Evolutionary conservation across 306 rosid genomes (phyloP), one percentile per base, ranked within the genome.

Genomic region (Prosopis cineraria): DNA sequence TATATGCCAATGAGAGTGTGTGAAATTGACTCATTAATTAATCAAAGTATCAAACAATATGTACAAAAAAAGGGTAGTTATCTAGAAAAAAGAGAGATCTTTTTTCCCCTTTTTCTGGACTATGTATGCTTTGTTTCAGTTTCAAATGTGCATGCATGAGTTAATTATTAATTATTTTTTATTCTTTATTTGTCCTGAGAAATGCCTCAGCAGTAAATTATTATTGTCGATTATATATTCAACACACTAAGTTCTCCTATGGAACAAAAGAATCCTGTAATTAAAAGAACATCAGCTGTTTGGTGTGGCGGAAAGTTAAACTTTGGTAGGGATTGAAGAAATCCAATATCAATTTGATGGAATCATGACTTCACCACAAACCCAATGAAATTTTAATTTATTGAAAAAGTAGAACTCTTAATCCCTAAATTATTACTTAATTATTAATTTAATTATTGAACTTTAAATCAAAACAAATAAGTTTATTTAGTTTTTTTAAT

Each of bases 1-100:
- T 24, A 6, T n/a, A 36, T 20, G 59, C 66, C 33, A 56, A 64
- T 66, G 78, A 64, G 45, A 16, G 17, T 76, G 70, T 44, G 72
- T 41, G 72, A 65, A 53, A 72, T 74, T 64, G 11, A 47, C 71
- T 62, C 12, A 43, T 69, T 62, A 55, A 55, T 55, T 55, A 24
- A 55, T 55, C 16, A 22, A 41, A n/a, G n/a, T n/a, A 64, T 52
- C 73, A 44, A 72, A 62, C 44, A 48, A 9, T 6, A 20, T 52
- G 10, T 20, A 48, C 40, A 59, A 20, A 67, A 44, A 37, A 33
- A 19, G 20, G 67, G 67, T 60, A 31, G 44, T 55, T 65, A 58
- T 55, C 68, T 22, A 44, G 72, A 68, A 56, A 74, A 74, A 22
- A 22, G 62, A 17, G 72, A 56, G 1, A 30, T 10, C 31, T 60